Conservation (phyloP, 148 eudicot species). For the Rhododendron molle region DNA sequence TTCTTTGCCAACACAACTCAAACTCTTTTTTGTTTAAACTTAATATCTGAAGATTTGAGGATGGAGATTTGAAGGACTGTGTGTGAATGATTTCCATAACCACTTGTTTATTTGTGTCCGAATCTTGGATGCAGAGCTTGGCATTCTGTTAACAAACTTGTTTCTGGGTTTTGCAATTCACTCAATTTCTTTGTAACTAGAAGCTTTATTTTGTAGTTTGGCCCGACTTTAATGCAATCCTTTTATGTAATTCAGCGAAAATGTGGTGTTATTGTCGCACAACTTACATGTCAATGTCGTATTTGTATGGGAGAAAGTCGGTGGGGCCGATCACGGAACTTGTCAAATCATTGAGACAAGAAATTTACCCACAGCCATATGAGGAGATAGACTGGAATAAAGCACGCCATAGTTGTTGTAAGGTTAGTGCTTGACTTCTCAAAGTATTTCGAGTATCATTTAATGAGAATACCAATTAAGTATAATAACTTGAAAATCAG, state of each 20-base stretch:
- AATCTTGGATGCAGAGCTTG: too few relatives aligned
- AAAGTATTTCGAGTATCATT: background rate
- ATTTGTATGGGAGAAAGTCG: slow-evolving; percentile 11
- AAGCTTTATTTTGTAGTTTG: background rate
- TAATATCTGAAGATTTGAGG: too few relatives aligned
- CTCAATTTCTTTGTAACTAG: background rate
- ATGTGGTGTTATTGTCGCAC: slow-evolving; percentile 18
- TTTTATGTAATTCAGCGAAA: slow-evolving; percentile 10
- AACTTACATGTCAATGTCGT: slow-evolving; percentile 15
- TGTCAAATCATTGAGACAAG: background rate
- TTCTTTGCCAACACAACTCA: too few relatives aligned
- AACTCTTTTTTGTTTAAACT: too few relatives aligned
- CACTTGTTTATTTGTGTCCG: too few relatives aligned
- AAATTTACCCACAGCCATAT: background rate
- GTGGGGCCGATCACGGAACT: slow-evolving; percentile 9
- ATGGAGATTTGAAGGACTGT: too few relatives aligned
- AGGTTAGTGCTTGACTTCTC: background rate
- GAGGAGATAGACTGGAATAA: slow-evolving; percentile 14
- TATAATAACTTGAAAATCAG: too few relatives aligned
- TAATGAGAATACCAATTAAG: too few relatives aligned
- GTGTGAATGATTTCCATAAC: too few relatives aligned
- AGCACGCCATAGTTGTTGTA: slow-evolving; percentile 4
- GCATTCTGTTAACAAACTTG: too few relatives aligned
- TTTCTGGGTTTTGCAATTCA: background rate
- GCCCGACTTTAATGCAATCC: background rate